Base-by-base conservation (phyloP, 305 asterid species). In the Solanum hybrid region DNA sequence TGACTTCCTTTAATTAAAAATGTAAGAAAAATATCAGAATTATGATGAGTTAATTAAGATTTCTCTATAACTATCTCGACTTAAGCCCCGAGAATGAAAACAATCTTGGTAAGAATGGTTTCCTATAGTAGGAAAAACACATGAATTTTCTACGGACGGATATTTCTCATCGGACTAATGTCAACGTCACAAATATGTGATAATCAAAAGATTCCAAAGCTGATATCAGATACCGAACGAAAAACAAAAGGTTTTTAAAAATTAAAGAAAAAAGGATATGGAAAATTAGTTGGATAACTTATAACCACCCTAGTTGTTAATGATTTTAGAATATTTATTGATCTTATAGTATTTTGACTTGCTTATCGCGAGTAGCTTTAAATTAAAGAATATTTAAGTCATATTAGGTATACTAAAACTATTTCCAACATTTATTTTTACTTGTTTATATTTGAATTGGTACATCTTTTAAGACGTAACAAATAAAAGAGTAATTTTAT, bases 201-300 rank as follows among this genome's bases (percentile, higher is more conserved):
- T 57, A 39, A 39, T 39, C 4, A 6, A 7, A 20, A 57, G 11
- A 57, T 11, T 22, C 0, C 14, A 77, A 20, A 34, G 16, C 8
- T 8, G 0, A 18, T 76, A 77, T 0, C 1, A 9, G 1, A 35
- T 18, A 76, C 0, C 40, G 8, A 33, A 1, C 0, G 11, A 5
- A n/a, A 36, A 35, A 78, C 2, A 5, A 11, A 76, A 76, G 0
- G 1, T 2, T 76, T 16, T 4, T 9, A 5, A 78, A 35, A 22
- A 77, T 29, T 14, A 76, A 33, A 76, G 40, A 33, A 80, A 40
- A 26, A 40, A 3, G 71, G 3, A 16, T 18, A 28, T 22, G 67
- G 13, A 8, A 26, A 42, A 28, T 82, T 82, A 82, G 37, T 42
- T 8, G 87, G 35, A 81, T 42, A 40, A 14, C 16, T 26, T 28